Evolutionary conservation across 345 rosid species (phyloP), one percentile per base, ranked within the genome.

Genomic region (Salix brachista): DNA sequence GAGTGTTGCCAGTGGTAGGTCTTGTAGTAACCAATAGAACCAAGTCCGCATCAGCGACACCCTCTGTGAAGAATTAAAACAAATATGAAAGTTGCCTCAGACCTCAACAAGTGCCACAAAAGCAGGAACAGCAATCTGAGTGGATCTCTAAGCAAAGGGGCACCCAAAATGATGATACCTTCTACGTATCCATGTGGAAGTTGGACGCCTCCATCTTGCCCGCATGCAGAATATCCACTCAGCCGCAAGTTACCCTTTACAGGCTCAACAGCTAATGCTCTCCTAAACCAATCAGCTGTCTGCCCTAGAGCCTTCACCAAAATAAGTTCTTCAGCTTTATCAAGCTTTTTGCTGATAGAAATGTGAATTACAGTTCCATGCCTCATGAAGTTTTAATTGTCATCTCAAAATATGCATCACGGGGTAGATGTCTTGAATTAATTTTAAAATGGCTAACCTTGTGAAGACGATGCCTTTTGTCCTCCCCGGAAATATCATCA

Each of bases 151-250:
- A 75, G 26, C 21, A 77, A 58, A 16, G 46, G 42, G 34, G 67
- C 67, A 78, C 78, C 65, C 64, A 32, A 50, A 67, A 74, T 21
- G 69, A 81, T 37, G 67, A 81, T 90, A 93, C 99, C 98, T 87
- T 92, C 98, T 34, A 96, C 92, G 70, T 93, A 96, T 88, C 85
- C 90, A 26, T 86, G 97, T 65, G 99, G 99, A 85, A 96, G 96
- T 80, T 92, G 99, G 62, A 96, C 99, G 39, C 99, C 99, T 52
- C 99, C 99, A 86, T 96, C 99, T 86, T 96, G 99, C 36, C 99
- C 99, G 81, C 99, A 96, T 2, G 99, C 99, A 71, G 99, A 96
- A 81, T 96, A 96, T 81, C 99, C 99, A 89, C 99, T 96, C 74
- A 96, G 85, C 74, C 97, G 93, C 85, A 96, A 85, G 79, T 92